A percentile compares a stretch with the other conserved stretches of the same genome.
phyloP scores from a whole-genome alignment of 805 yeast genomes.

The Saturnispora sekii region DNA sequence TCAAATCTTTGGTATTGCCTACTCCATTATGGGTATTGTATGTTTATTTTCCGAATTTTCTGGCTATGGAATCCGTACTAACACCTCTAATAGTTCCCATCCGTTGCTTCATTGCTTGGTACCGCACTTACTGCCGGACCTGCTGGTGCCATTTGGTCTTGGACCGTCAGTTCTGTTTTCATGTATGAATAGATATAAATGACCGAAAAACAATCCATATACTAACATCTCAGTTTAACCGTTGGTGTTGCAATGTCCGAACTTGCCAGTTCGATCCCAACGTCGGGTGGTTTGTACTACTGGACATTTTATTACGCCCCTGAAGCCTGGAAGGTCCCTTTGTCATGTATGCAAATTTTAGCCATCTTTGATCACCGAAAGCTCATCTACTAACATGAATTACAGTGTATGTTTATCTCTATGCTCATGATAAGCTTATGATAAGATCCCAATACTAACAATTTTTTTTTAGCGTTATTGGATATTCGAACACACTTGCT shows the following conservation, averaged over 20 bases:
- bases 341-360: constrained; percentile 28
- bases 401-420: too few relatives aligned
- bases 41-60: too few relatives aligned
- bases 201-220: too few relatives aligned
- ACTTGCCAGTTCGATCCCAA: constrained; percentile 57
- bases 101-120: constrained; percentile 46
- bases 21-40: constrained; percentile 48
- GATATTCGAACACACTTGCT: constrained; percentile 56
- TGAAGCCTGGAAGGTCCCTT: constrained; percentile 34
- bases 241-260: constrained; percentile 56
- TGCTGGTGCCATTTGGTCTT: constrained; percentile 61
- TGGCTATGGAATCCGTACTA: too few relatives aligned
- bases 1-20: constrained; percentile 53
- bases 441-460: too few relatives aligned
- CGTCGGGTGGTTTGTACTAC: constrained; percentile 63
- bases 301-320: constrained; percentile 64
- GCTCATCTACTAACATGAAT: too few relatives aligned
- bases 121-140: constrained; percentile 56
- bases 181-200: constrained; percentile 20
- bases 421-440: too few relatives aligned
- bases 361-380: too few relatives aligned
- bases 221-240: constrained; percentile 19
- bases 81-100: constrained; percentile 32
- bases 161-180: constrained; percentile 34
- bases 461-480: constrained; percentile 33